A percentile compares a stretch with the other conserved stretches of the same genome.
phyloP scores from a whole-genome alignment of 1,284 basidiomycete species.

The Trametes versicolor region DNA sequence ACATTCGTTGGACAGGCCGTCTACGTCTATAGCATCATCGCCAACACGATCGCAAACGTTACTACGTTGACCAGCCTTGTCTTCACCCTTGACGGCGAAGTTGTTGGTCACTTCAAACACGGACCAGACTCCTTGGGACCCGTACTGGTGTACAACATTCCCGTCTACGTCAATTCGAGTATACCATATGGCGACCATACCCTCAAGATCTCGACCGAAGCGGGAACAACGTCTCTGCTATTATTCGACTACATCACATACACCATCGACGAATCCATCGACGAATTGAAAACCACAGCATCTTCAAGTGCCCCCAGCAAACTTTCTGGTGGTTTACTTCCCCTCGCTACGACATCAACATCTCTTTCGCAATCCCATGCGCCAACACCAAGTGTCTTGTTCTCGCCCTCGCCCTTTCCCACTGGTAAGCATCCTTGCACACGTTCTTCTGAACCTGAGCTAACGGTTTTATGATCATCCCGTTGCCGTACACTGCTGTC shows the following conservation, averaged over 20 bases:
- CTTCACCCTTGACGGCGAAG: slow-evolving; percentile 14
- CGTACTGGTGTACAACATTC: neutral
- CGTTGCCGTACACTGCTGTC: too few relatives aligned
- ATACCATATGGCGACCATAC: slow-evolving; percentile 9
- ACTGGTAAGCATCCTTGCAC: too few relatives aligned
- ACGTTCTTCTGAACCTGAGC: too few relatives aligned
- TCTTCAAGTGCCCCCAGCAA: too few relatives aligned
- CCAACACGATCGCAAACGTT: slow-evolving; percentile 4
- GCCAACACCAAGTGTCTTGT: too few relatives aligned
- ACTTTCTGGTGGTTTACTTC: too few relatives aligned
- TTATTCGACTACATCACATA: slow-evolving; percentile 18
- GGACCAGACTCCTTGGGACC: neutral
- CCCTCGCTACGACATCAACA: too few relatives aligned
- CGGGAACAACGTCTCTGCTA: neutral
- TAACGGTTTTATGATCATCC: too few relatives aligned
- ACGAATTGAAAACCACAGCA: too few relatives aligned
- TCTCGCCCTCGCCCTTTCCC: too few relatives aligned
- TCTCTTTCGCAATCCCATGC: too few relatives aligned
- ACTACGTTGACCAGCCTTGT: slow-evolving; percentile 16
- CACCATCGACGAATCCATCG: neutral
- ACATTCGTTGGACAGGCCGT: slow-evolving; percentile 24
- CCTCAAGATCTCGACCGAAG: slow-evolving; percentile 8
- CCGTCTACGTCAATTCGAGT: slow-evolving; percentile 5
- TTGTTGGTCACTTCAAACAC: neutral
- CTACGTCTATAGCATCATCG: slow-evolving; percentile 28